A percentile compares a stretch with the other conserved stretches of the same genome.
Conservation (phyloP, 2,329 filamentous ascomycete species). For the Atkinsonella texensis region DNA sequence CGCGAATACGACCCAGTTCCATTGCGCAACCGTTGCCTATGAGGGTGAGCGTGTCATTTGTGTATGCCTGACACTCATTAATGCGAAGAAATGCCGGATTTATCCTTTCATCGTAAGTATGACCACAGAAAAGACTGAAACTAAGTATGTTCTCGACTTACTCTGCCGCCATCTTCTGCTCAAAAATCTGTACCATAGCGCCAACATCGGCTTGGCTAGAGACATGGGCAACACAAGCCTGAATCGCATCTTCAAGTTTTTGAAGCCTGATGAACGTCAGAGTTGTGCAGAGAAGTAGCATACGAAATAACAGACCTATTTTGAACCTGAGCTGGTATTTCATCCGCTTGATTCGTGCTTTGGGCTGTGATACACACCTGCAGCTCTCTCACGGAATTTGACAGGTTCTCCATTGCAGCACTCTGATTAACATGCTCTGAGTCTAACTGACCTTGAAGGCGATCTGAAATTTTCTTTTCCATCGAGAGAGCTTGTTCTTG, state of each 20-base stretch:
- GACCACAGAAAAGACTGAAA: not conserved
- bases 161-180: slow-evolving; percentile 3
- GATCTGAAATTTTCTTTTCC: slow-evolving; percentile 1
- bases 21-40: slow-evolving; percentile 3
- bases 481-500: slow-evolving; percentile 9
- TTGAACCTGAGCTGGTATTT: not conserved
- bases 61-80: slow-evolving; percentile 1
- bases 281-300: not conserved
- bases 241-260: slow-evolving; percentile 1
- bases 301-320: not conserved
- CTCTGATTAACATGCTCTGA: not conserved
- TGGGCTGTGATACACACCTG: not conserved
- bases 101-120: slow-evolving; percentile 3
- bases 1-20: slow-evolving; percentile 1
- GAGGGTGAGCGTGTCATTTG: slow-evolving; percentile 2
- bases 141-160: not conserved
- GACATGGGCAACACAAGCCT: not conserved
- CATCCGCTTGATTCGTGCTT: not conserved
- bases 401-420: not conserved
- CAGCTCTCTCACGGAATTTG: not conserved
- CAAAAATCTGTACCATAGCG: slow-evolving; percentile 1
- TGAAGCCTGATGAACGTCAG: slow-evolving; percentile 3
- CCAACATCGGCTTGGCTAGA: not conserved
- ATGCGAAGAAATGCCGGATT: slow-evolving; percentile 3
- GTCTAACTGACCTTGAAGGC: not conserved